Percentiles rank a stretch among this genome's conserved stretches.
These are phyloP conservation scores for Naganishia sp. DNA, from an alignment of 1,284 basidiomycete species.

Conservation along the genomic window DNA sequence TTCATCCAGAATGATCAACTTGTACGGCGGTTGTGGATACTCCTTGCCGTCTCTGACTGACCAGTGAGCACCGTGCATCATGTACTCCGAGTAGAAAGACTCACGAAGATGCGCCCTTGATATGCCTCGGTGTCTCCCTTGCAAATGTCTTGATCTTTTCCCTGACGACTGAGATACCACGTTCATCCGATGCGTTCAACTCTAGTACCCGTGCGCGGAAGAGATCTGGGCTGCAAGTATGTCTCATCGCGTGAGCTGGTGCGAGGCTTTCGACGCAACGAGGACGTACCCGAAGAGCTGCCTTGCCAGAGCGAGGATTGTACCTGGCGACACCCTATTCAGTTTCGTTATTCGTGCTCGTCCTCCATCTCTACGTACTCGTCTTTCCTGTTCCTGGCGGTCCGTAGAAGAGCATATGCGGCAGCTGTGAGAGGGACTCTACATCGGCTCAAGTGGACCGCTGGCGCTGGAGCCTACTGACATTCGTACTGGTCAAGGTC, in stretches of 20 bases:
- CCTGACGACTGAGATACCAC: conserved; percentile 93
- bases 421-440: conserved; percentile 63
- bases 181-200: conserved; percentile 98
- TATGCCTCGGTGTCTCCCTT: conserved; percentile 84
- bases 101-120: conserved; percentile 62
- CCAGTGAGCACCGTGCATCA: neutral
- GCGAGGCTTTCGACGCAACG: neutral
- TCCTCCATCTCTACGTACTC: conserved; percentile 56
- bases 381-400: conserved; percentile 99
- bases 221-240: conserved; percentile 75
- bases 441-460: conserved; percentile 17
- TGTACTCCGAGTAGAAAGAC: conserved; percentile 29
- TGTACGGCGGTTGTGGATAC: conserved; percentile 97
- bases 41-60: conserved; percentile 65
- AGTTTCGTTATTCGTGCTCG: neutral
- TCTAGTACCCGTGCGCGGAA: conserved; percentile 92
- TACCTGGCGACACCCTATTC: conserved; percentile 51
- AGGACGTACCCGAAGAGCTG: conserved; percentile 84
- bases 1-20: conserved; percentile 98
- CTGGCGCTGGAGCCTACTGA: conserved; percentile 51
- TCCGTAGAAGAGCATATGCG: conserved; percentile 99
- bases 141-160: conserved; percentile 99
- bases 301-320: conserved; percentile 89
- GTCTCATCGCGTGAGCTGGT: neutral
- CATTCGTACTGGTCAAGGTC: conserved; percentile 88